phyloP scores from a whole-genome alignment of 2,329 filamentous ascomycete species.

The Neonectria faginata region DNA sequence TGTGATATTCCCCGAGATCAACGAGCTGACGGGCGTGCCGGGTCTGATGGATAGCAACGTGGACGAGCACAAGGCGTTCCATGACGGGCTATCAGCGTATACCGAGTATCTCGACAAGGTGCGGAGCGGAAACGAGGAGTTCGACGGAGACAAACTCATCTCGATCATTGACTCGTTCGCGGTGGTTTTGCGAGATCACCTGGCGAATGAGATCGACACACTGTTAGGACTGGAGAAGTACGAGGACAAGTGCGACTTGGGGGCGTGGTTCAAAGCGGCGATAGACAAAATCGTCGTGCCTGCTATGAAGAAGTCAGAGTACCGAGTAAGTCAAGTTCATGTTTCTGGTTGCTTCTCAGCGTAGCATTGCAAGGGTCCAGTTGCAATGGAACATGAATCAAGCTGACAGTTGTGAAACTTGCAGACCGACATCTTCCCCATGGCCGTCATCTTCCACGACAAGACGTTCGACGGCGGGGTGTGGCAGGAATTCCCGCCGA shows the following conservation, averaged over 20 bases:
- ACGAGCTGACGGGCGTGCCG: conserved; percentile 49
- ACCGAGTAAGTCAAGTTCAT: conserved; percentile 33
- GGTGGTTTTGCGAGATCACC: conserved; percentile 49
- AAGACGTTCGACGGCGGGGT: conserved; percentile 44
- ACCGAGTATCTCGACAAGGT: conserved; percentile 48
- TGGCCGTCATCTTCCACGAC: conserved; percentile 46
- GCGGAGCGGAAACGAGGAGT: conserved; percentile 43
- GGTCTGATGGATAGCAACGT: conserved; percentile 57
- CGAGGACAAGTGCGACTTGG: conserved; percentile 52
- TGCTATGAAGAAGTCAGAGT: conserved; percentile 33
- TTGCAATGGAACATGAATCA: conserved; percentile 1
- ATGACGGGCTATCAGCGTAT: conserved; percentile 50
- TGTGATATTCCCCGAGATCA: conserved; percentile 53
- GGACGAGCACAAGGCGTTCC: conserved; percentile 56
- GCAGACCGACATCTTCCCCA: conserved; percentile 40
- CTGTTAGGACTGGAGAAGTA: conserved; percentile 51
- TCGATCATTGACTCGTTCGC: conserved; percentile 47
- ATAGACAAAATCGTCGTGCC: conserved; percentile 28
- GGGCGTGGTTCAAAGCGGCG: conserved; percentile 44
- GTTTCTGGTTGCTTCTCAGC: not conserved
- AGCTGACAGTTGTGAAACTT: not conserved
- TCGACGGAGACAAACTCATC: conserved; percentile 46
- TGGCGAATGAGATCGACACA: conserved; percentile 54
- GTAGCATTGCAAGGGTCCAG: not conserved
- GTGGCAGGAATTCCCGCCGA: conserved; percentile 43